Evolutionary conservation across 2,329 filamentous ascomycete genomes (phyloP), one percentile per base, ranked within the genome.

Genomic region (Calonectria hawksworthii): DNA sequence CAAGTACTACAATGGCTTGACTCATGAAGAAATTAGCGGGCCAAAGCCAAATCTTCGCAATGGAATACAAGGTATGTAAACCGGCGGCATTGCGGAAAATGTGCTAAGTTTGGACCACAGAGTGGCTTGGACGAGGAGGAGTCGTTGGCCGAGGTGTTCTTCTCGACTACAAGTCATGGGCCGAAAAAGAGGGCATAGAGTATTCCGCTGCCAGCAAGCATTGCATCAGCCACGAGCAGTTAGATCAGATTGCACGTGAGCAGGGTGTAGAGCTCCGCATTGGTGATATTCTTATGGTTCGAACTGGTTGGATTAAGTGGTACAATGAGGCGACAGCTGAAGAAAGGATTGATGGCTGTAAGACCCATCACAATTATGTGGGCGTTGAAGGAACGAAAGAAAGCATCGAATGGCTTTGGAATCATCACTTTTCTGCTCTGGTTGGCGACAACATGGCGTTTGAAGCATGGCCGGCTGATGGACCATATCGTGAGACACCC

Each of bases 61-160:
- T 36, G 67, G 67, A 13, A 69, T 69, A n/a, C 67, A 69, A 28
- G 47, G 68, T 65, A 44, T 38, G 16, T 61, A 4, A 10, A 4
- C 4, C 3, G 3, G n/a, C 18, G n/a, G 14, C 21, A 38, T 11
- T 4, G 1, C 4, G n/a, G 9, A 36, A 36, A 10, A 23, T n/a
- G 5, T 11, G n/a, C 56, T 61, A 32, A 61, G 11, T 9, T 34
- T 11, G 26, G 8, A 13, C 5, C n/a, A 36, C 8, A 70, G 68
- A 70, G 44, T 90, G 89, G 89, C 88, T 90, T 75, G 75, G 82
- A 11, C 84, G 84, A 4, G 90, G 90, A 34, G 89, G 89, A 2
- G 78, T 92, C 13, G 89, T 90, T 5, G 90, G 86, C 0, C 86
- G 91, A 2, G 91, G 89, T 7, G 88, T 92, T 0, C 83, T 93